phyloP scores from a whole-genome alignment of 1,284 basidiomycete genomes.

The Trametes sp. region DNA sequence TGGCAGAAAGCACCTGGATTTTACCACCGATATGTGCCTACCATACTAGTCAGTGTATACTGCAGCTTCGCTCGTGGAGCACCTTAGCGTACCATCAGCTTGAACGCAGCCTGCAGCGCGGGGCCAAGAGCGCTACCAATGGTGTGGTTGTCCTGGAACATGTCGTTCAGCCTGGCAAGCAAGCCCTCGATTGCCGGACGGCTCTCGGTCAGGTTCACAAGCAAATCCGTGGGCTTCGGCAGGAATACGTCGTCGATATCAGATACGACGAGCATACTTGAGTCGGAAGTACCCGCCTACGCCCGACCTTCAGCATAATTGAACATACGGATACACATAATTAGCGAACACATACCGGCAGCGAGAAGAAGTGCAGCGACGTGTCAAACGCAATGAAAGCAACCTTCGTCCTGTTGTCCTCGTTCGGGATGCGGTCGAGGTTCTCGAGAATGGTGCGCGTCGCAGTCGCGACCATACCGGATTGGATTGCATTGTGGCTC shows the following conservation, averaged over 20 bases:
- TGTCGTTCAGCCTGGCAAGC: conserved; percentile 86
- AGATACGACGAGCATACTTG: conserved; percentile 96
- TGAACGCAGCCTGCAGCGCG: conserved; percentile 94
- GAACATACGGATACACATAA: not conserved
- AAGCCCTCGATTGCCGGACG: conserved; percentile 85
- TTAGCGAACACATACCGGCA: conserved; percentile 60
- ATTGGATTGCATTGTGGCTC: conserved; percentile 90
- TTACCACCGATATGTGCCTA: conserved; percentile 94
- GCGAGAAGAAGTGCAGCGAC: conserved; percentile 96
- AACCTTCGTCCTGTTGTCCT: conserved; percentile 92
- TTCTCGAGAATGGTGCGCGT: conserved; percentile 96
- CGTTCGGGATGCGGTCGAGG: conserved; percentile 95
- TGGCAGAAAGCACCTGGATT: conserved; percentile 89
- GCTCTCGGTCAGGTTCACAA: conserved; percentile 92
- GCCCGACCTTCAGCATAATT: conserved; percentile 13
- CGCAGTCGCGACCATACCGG: conserved; percentile 98
- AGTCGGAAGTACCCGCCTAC: conserved; percentile 83
- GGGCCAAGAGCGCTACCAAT: conserved; percentile 97
- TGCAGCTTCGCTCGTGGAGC: too few species aligned
- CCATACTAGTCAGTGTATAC: conserved; percentile 20
- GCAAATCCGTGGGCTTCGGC: conserved; percentile 94
- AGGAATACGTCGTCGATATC: conserved; percentile 98
- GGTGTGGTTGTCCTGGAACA: conserved; percentile 95
- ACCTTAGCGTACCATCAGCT: conserved; percentile 77
- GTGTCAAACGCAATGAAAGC: conserved; percentile 94